Percentiles rank a stretch among this genome's conserved stretches.
These are phyloP conservation scores for Xylariaceae sp. DNA, from an alignment of 2,329 filamentous ascomycete genomes.

Conservation along the genomic window DNA sequence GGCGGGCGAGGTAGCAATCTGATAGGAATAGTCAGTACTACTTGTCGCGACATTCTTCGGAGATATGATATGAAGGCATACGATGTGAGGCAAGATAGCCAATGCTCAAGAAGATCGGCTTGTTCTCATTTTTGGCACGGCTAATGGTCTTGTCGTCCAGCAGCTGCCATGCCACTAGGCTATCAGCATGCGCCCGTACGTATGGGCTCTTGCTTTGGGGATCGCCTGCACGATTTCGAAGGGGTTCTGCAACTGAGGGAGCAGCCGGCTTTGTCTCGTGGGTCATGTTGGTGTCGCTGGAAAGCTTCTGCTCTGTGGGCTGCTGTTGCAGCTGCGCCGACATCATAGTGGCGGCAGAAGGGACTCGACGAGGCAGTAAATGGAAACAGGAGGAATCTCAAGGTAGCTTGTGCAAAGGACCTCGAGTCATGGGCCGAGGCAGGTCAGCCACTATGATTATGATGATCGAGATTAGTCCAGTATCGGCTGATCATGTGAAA, in stretches of 20 bases:
- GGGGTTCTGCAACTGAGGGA: slow-evolving; percentile 11
- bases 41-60: too few relatives aligned
- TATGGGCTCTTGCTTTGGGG: slow-evolving; percentile 43
- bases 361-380: too few relatives aligned
- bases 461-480: too few relatives aligned
- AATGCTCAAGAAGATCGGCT: slow-evolving; percentile 88
- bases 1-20: slow-evolving; percentile 88
- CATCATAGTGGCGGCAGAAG: slow-evolving; percentile 11
- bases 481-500: too few relatives aligned
- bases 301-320: background rate
- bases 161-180: slow-evolving; percentile 87
- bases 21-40: too few relatives aligned
- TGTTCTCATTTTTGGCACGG: slow-evolving; percentile 75
- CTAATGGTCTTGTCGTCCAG: slow-evolving; percentile 74
- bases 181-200: slow-evolving; percentile 70
- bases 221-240: slow-evolving; percentile 33
- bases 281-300: slow-evolving; percentile 1
- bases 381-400: too few relatives aligned
- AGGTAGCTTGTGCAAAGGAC: too few relatives aligned
- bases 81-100: slow-evolving; percentile 96
- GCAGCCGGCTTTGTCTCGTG: background rate
- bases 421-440: too few relatives aligned
- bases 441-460: too few relatives aligned
- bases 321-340: slow-evolving; percentile 14
- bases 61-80: slow-evolving; percentile 39